Conservation (phyloP, 495 filamentous ascomycete species). For the Hyaloscypha finlandica region DNA sequence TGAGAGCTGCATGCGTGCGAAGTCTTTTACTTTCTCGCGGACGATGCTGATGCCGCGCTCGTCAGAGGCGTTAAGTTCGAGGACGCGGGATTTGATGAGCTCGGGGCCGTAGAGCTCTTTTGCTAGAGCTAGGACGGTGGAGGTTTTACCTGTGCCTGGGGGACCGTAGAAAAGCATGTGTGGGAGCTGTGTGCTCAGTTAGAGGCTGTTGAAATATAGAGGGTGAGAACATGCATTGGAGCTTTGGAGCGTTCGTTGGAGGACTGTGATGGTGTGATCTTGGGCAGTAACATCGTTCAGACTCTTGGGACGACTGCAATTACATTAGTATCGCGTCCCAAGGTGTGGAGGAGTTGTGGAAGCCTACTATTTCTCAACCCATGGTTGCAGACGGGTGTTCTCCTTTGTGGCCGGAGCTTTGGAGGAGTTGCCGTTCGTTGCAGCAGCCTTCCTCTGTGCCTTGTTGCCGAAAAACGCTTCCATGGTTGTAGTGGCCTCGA, state of each 20-base stretch:
- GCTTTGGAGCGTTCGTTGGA: slow-evolving; percentile 90
- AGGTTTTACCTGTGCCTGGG: slow-evolving; percentile 98
- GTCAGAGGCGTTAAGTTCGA: slow-evolving; percentile 98
- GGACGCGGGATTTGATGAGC: slow-evolving; percentile 88
- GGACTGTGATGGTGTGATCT: slow-evolving; percentile 93
- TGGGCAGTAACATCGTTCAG: slow-evolving; percentile 95
- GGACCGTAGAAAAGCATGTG: slow-evolving; percentile 99
- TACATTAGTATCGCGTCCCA: slow-evolving; percentile 10
- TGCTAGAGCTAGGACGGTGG: slow-evolving; percentile 90
- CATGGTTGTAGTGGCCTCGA: slow-evolving; percentile 17
- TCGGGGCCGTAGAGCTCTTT: slow-evolving; percentile 98
- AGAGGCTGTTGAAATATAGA: slow-evolving; percentile 1
- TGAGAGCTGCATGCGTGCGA: slow-evolving; percentile 90
- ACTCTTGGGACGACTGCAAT: slow-evolving; percentile 80
- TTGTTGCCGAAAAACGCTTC: slow-evolving; percentile 86
- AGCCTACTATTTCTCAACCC: slow-evolving; percentile 98
- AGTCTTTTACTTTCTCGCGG: slow-evolving; percentile 98
- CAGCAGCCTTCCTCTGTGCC: slow-evolving; percentile 81
- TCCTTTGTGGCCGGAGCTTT: slow-evolving; percentile 63
- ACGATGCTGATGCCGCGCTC: slow-evolving; percentile 97
- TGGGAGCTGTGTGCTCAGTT: slow-evolving; percentile 63
- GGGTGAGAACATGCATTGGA: slow-evolving; percentile 64
- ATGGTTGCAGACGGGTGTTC: slow-evolving; percentile 73
- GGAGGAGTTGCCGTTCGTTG: slow-evolving; percentile 49
- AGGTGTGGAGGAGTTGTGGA: slow-evolving; percentile 27